Evolutionary conservation across 2,329 filamentous ascomycete genomes (phyloP).

Genomic region (Exophiala alcalophila): DNA sequence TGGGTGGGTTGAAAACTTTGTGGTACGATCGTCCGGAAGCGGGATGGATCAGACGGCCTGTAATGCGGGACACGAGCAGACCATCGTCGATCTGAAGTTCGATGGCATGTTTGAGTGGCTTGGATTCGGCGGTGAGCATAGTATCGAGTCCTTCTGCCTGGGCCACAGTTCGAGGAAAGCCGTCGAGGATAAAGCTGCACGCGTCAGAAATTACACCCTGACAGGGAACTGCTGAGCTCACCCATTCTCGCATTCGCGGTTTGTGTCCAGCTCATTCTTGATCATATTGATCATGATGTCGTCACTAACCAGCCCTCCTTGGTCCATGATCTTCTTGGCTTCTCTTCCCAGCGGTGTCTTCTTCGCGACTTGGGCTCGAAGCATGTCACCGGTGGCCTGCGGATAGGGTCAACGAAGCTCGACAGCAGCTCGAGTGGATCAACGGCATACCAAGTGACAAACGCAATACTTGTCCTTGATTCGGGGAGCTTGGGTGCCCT

Average conservation of each 20-base stretch:
- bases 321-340: conserved; percentile 99
- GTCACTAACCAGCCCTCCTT: conserved; percentile 94
- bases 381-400: conserved; percentile 97
- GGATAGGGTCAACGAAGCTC: conserved; percentile 3
- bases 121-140: conserved; percentile 76
- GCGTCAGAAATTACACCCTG: conserved; percentile 12
- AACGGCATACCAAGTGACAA: conserved; percentile 79
- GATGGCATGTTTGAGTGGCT: conserved; percentile 89
- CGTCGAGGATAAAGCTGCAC: conserved; percentile 91
- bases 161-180: conserved; percentile 93
- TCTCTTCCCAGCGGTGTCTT: conserved; percentile 92
- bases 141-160: conserved; percentile 92
- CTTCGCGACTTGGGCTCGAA: conserved; percentile 95
- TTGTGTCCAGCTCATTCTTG: conserved; percentile 90
- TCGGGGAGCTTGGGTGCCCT: conserved; percentile 96
- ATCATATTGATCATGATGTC: conserved; percentile 99
- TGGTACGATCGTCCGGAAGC: conserved; percentile 96
- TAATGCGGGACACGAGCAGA: conserved; percentile 92
- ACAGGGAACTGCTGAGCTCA: conserved; percentile 44
- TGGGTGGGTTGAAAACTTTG: conserved; percentile 98
- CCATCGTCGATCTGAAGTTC: conserved; percentile 96
- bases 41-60: conserved; percentile 90
- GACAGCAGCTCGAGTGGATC: not conserved
- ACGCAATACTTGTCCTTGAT: conserved; percentile 98
- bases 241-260: conserved; percentile 95